Conservation (phyloP, 306 rosid species). For the Cicer pinnatifidum region DNA sequence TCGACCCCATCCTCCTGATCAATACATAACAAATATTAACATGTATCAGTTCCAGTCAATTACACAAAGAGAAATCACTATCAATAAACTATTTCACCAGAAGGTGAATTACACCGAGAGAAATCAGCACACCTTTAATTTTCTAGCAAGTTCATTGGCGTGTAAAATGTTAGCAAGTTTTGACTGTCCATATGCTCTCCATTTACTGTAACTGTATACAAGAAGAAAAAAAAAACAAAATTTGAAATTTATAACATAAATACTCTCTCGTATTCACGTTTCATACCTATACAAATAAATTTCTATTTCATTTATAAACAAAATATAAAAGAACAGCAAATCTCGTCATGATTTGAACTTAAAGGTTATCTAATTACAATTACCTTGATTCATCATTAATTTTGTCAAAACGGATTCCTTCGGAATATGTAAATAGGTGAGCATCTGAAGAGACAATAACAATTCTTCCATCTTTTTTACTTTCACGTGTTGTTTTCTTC, state of each 20-base stretch:
- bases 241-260: conserved; percentile 18
- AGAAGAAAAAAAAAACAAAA: conserved; percentile 18
- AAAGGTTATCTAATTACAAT: background rate
- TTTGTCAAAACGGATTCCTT: conserved; percentile 78
- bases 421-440: conserved; percentile 64
- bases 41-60: no score
- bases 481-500: conserved; percentile 70
- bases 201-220: conserved; percentile 64
- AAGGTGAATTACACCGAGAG: conserved; percentile 28
- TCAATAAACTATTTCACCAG: conserved; percentile 24
- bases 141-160: conserved; percentile 78
- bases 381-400: conserved; percentile 76
- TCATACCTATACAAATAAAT: background rate
- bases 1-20: conserved; percentile 71
- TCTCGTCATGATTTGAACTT: background rate
- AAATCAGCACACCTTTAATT: conserved; percentile 58
- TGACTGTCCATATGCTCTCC: conserved; percentile 87
- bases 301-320: background rate
- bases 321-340: background rate
- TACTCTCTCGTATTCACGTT: background rate
- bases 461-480: conserved; percentile 80
- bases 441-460: conserved; percentile 80
- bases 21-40: conserved; percentile 42
- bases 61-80: background rate
- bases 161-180: conserved; percentile 90